Evolutionary conservation across 352 stramenopile species (phyloP).

Genomic region (Phytophthora crassamura): DNA sequence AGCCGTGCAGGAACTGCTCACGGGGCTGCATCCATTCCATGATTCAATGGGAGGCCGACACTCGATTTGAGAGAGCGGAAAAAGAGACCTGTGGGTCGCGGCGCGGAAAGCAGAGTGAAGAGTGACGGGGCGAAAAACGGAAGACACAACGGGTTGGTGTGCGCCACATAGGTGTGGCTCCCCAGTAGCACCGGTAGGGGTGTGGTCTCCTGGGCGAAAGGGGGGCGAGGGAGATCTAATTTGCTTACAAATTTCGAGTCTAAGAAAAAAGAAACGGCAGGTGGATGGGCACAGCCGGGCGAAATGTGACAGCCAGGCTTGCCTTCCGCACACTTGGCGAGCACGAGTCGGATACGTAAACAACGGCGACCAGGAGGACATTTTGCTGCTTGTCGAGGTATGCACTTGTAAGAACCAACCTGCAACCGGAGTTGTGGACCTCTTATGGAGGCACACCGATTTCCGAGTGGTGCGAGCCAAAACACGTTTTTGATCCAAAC

Average conservation of each 20-base stretch:
- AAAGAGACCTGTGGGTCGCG: conserved; percentile 17
- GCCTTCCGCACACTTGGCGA: conserved; percentile 16
- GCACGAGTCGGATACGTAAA: conserved; percentile 1
- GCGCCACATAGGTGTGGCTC: conserved; percentile 14
- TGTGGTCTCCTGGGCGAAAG: conserved; percentile 15
- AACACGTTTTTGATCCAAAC: no score
- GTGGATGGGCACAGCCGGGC: conserved; percentile 19
- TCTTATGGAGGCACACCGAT: no score
- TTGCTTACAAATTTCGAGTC: conserved; percentile 24
- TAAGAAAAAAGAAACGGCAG: conserved; percentile 34
- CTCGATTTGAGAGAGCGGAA: background rate
- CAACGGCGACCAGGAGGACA: no score
- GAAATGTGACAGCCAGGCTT: conserved; percentile 28
- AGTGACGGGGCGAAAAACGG: conserved; percentile 17
- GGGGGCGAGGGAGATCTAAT: conserved; percentile 30
- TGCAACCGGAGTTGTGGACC: no score
- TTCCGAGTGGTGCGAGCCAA: no score
- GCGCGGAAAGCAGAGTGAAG: conserved; percentile 43
- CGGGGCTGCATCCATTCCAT: conserved; percentile 72
- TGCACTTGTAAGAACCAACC: no score
- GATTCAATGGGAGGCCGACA: conserved; percentile 11
- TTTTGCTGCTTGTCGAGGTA: no score
- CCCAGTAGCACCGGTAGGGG: conserved; percentile 30
- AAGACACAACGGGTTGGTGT: conserved; percentile 16
- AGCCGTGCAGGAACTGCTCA: conserved; percentile 47